Evolutionary conservation across 805 yeast genomes (phyloP), one percentile per base, ranked within the genome.

Genomic region (Kluyveromyces wickerhamii): DNA sequence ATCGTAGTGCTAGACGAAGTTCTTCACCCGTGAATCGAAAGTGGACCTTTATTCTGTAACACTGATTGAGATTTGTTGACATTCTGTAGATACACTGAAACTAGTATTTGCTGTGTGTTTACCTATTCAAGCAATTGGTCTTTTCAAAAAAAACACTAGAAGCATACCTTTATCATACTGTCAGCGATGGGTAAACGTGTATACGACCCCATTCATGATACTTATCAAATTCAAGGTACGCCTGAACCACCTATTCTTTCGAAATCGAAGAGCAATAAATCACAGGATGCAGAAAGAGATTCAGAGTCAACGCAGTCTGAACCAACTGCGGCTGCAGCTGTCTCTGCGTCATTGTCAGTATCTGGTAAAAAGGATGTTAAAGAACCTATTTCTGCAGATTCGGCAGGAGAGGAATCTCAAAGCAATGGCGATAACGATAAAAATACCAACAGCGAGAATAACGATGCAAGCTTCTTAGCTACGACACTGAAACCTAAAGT

Each of bases 191-290:
- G 48, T 7, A 54, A 50, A 26, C 47, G 57, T 39, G 61, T 54
- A 9, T 57, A 57, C 30, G 62, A 57, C 36, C 62, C 62, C 2
- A 55, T 57, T 5, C 62, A 57, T 27, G 62, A 57, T 36, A 54
- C 52, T 12, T 57, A 54, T 32, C 60, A 54, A 34, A 42, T 42
- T 7, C 41, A 33, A 16, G 40, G 29, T 6, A 8, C 33, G 13
- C 33, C 33, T 9, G 33, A 30, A 12, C 33, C 33, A 12, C 25
- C 25, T 12, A 13, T 21, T 16, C 33, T 30, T 8, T 30, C 33
- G 9, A n/a, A 19, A 9, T 9, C 33, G 9, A 16, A 15, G 5
- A 11, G 19, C 9, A 12, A 30, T 6, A 15, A 3, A 11, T 9
- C 16, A 12, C 13, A 21, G 9, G 33, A 30, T 12, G 18, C 12